Conservation (phyloP, 768 basidiomycete genomes). For the Tricholomella constricta region DNA sequence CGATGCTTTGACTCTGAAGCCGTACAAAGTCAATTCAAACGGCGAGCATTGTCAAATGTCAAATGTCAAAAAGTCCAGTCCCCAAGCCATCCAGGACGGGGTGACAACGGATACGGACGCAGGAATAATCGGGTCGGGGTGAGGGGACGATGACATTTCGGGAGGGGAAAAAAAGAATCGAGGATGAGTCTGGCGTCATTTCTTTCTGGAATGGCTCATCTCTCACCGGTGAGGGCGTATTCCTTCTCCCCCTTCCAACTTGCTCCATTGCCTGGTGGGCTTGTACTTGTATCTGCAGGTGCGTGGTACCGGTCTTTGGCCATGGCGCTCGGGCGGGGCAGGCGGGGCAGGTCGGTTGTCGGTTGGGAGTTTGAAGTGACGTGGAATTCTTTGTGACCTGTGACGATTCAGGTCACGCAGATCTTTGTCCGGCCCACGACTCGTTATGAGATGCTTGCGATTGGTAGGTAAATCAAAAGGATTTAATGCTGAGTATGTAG, state of each 20-base stretch:
- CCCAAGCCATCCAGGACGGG: not conserved
- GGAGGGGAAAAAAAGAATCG: slow-evolving; percentile 2
- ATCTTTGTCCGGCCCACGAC: not conserved
- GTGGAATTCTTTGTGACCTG: no score
- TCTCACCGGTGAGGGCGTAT: slow-evolving; percentile 17
- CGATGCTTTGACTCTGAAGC: not conserved
- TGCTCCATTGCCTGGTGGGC: no score
- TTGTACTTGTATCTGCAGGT: not conserved
- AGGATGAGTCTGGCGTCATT: slow-evolving; percentile 6
- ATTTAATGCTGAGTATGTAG: no score
- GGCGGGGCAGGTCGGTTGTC: no score
- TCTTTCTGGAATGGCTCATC: not conserved
- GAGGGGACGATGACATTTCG: not conserved
- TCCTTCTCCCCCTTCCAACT: not conserved
- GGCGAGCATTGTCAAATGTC: not conserved
- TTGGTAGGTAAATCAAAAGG: no score
- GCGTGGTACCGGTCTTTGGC: not conserved
- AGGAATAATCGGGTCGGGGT: not conserved
- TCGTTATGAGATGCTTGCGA: not conserved
- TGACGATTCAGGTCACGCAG: no score
- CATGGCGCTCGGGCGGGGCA: no score
- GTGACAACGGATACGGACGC: not conserved
- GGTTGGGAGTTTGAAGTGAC: no score
- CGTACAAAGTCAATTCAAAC: not conserved
- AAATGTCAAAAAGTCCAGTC: not conserved